phyloP scores from a whole-genome alignment of 345 rosid species.

The Cochlearia excelsa region DNA sequence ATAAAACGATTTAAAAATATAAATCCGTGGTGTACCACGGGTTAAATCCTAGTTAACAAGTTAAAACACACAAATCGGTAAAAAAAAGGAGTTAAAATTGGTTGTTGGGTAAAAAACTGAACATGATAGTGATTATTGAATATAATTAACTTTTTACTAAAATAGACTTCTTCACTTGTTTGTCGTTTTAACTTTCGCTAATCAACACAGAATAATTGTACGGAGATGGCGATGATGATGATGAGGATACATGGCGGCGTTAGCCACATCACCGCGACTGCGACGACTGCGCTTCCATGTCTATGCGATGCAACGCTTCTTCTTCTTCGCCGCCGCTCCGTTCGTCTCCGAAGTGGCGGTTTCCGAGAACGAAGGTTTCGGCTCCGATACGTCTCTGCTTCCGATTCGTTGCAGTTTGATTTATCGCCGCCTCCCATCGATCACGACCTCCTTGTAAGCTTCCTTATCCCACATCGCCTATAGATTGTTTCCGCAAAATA shows the following conservation, averaged over 20 bases:
- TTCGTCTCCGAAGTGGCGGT: constrained; percentile 1
- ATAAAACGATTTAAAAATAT: too few species aligned
- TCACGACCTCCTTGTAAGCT: constrained; percentile 64
- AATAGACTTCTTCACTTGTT: too few species aligned
- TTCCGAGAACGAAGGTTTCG: constrained; percentile 16
- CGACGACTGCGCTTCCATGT: constrained; percentile 25
- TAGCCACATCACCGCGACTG: constrained; percentile 19
- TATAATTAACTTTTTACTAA: too few species aligned
- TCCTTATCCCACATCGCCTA: background rate
- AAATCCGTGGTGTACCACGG: too few species aligned
- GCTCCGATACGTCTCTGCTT: constrained; percentile 34
- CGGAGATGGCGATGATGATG: constrained; percentile 37
- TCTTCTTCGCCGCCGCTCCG: constrained; percentile 23
- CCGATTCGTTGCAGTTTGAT: constrained; percentile 56
- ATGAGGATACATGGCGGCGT: constrained; percentile 17
- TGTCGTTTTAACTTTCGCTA: too few species aligned
- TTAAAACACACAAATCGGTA: background rate
- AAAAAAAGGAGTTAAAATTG: background rate
- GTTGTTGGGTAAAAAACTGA: constrained; percentile 3
- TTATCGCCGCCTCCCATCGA: constrained; percentile 88
- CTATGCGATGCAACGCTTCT: constrained; percentile 13
- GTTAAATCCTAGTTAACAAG: too few species aligned
- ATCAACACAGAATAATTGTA: background rate
- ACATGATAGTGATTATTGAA: background rate
- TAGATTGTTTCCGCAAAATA: background rate